Percentiles rank a stretch among this genome's conserved stretches.
Conservation (phyloP, 1,139 yeast genomes). For the Sugiyamaella paludigena region DNA sequence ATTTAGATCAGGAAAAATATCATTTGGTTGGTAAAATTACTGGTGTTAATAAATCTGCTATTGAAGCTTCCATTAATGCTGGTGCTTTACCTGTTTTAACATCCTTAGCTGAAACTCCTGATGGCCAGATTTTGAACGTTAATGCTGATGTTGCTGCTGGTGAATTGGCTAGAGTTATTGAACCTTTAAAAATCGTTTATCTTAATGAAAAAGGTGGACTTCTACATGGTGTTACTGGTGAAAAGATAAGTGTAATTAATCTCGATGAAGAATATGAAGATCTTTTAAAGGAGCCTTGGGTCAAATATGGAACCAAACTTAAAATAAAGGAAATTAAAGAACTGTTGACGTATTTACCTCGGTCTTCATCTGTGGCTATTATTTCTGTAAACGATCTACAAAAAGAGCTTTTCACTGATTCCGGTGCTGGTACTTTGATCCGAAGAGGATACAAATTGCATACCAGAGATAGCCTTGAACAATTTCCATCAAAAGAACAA, state of each 20-base stretch:
- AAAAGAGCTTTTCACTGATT: slow-evolving; percentile 94
- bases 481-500: slow-evolving; percentile 69
- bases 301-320: slow-evolving; percentile 95
- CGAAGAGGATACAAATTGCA: slow-evolving; percentile 93
- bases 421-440: slow-evolving; percentile 98
- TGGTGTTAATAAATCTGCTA: slow-evolving; percentile 82
- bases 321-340: slow-evolving; percentile 96
- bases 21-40: slow-evolving; percentile 88
- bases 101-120: slow-evolving; percentile 91
- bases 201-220: slow-evolving; percentile 97
- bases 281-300: slow-evolving; percentile 93
- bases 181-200: slow-evolving; percentile 94
- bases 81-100: slow-evolving; percentile 97
- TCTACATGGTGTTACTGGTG: slow-evolving; percentile 87
- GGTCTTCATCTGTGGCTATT: slow-evolving; percentile 96
- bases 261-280: slow-evolving; percentile 94
- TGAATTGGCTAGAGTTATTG: slow-evolving; percentile 92
- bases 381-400: slow-evolving; percentile 93
- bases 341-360: slow-evolving; percentile 85
- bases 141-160: slow-evolving; percentile 99
- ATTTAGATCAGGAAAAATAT: slow-evolving; percentile 85
- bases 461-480: slow-evolving; percentile 61
- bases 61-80: slow-evolving; percentile 92
- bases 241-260: slow-evolving; percentile 84
- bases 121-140: slow-evolving; percentile 94